Base-by-base conservation (phyloP, 371 early-diverging fungal species). In the Syncephalastrum racemosum region DNA sequence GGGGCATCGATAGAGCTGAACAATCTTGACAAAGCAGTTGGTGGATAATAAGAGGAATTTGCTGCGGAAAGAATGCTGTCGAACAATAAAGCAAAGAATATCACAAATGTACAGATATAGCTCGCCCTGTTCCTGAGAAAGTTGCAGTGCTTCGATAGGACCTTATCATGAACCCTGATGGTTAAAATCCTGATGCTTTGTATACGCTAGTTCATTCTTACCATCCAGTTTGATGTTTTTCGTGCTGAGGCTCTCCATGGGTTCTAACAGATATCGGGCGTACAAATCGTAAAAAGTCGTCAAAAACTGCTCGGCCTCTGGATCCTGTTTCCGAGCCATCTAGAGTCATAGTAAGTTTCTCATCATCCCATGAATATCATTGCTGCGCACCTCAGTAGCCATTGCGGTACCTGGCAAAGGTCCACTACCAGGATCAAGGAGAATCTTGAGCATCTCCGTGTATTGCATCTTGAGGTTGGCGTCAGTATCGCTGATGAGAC, bases 261-360 rank as follows among this genome's bases (percentile, higher is more conserved):
- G 92, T 16, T 72, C 70, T 14, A 89, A 68, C 39, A 91, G 70
- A 23, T 65, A 71, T 15, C 41, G 59, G 15, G 80, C 70, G 53
- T 87, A 83, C 0, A 75, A 67, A 13, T 82, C 83, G 73, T 93
- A 94, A 68, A 94, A 93, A 39, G 87, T 51, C 12, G 75, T 64
- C 49, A 94, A 66, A 53, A 93, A 93, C 7, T 82, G 80, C 40
- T 92, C 90, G 1, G 79, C 71, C n/a, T 90, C 90, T 7, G 79
- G 66, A 44, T 83, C 80, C 40, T 77, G 59, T 51, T 77, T 79
- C 14, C 56, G 69, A 54, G 62, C 54, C 45, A 20, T 47, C 53
- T 56, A 50, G 25, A 46, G 25, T 22, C 54, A 16, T 1, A 41
- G 36, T 31, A 31, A 31, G 36, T 31, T 31, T 31, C 22, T 20